Evolutionary conservation across 805 yeast genomes (phyloP).

Genomic region (Kuraishia borneana): DNA sequence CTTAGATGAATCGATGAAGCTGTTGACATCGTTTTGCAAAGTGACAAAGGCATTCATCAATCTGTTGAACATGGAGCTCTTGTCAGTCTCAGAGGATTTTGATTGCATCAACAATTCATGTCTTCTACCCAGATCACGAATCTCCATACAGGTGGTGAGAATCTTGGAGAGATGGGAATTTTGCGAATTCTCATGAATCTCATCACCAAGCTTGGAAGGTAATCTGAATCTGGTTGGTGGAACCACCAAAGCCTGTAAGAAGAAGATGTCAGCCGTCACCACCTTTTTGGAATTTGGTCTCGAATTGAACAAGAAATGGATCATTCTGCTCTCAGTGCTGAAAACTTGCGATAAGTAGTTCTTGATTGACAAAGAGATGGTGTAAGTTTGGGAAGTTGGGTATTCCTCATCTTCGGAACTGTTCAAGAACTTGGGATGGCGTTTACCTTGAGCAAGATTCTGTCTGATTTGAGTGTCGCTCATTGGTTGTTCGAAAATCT

Average conservation of each 20-base stretch:
- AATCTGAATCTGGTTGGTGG: slow-evolving; percentile 96
- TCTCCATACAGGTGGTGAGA: slow-evolving; percentile 66
- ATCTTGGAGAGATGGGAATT: slow-evolving; percentile 79
- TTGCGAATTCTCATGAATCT: slow-evolving; percentile 87
- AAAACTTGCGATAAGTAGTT: slow-evolving; percentile 53
- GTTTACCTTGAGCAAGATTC: background rate
- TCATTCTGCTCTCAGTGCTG: slow-evolving; percentile 54
- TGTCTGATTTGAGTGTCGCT: slow-evolving; percentile 27
- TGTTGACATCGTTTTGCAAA: slow-evolving; percentile 89
- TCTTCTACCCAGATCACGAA: slow-evolving; percentile 84
- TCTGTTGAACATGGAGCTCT: slow-evolving; percentile 71
- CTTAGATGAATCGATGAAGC: slow-evolving; percentile 85
- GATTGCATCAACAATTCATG: slow-evolving; percentile 54
- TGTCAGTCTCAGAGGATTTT: slow-evolving; percentile 52
- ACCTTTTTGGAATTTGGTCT: slow-evolving; percentile 46
- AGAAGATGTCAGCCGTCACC: slow-evolving; percentile 71
- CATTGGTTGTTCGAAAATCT: slow-evolving; percentile 82
- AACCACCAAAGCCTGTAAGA: slow-evolving; percentile 78
- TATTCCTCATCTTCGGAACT: background rate
- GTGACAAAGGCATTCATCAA: slow-evolving; percentile 95
- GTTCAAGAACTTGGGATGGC: background rate
- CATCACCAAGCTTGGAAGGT: slow-evolving; percentile 96
- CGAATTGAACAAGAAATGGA: slow-evolving; percentile 71
- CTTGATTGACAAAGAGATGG: background rate
- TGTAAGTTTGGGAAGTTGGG: background rate